Conservation (phyloP, 2,329 filamentous ascomycete species). For the Paramyrothecium sp. region DNA sequence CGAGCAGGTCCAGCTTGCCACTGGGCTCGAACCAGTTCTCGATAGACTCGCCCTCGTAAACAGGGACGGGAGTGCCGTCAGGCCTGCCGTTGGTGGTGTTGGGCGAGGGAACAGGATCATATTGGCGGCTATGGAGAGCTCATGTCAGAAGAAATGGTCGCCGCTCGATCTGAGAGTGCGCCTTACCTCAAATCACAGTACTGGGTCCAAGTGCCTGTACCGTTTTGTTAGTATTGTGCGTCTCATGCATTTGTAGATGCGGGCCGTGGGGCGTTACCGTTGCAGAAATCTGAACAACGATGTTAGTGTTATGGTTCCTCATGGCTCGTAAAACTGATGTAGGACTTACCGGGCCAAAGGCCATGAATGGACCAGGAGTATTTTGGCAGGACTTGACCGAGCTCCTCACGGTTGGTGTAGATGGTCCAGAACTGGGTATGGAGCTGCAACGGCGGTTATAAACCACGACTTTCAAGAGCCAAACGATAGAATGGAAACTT, state of each 20-base stretch:
- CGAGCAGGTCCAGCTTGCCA: constrained; percentile 57
- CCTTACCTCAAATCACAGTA: constrained; percentile 59
- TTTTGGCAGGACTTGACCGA: constrained; percentile 57
- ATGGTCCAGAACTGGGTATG: constrained; percentile 65
- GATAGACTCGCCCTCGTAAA: constrained; percentile 58
- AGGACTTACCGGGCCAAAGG: constrained; percentile 45
- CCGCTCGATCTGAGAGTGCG: not conserved
- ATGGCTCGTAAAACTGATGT: not conserved
- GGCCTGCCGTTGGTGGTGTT: constrained; percentile 61
- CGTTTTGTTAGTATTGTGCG: not conserved
- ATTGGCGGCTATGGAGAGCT: constrained; percentile 47
- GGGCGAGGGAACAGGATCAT: constrained; percentile 58
- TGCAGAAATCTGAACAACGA: constrained; percentile 38
- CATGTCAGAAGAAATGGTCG: not conserved
- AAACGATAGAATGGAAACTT: constrained; percentile 9
- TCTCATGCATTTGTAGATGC: constrained; percentile 10
- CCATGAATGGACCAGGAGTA: constrained; percentile 61
- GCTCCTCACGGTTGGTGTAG: constrained; percentile 57
- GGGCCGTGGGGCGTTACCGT: constrained; percentile 24
- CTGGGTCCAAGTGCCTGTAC: constrained; percentile 58
- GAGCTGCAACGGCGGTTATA: constrained; percentile 31
- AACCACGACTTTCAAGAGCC: not conserved
- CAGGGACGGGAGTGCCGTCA: constrained; percentile 50
- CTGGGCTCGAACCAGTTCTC: constrained; percentile 57
- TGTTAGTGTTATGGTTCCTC: not conserved